Base-by-base conservation (phyloP, 441 rosid species). In the Raphanus hybrid region DNA sequence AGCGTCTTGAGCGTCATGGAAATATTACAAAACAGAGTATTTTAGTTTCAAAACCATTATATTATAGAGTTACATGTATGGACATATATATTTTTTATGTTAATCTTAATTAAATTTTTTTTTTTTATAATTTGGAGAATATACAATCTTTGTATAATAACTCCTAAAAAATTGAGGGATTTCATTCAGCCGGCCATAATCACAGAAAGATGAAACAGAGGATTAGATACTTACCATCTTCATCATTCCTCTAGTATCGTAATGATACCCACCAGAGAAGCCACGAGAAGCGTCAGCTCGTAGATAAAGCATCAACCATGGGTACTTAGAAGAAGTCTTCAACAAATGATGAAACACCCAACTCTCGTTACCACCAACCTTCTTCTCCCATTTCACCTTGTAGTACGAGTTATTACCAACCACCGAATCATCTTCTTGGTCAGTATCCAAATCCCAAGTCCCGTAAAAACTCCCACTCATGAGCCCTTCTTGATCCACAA, bases 291-390 rank as follows among this genome's bases (percentile, higher is more conserved):
- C 93, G 67, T 93, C 98, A 64, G 98, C 92, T 81, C 98, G 83
- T 61, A 93, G 82, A 85, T 91, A 90, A 78, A 93, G 90, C 98
- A 93, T 91, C 86, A 90, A 29, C 98, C 98, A 91, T 41, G 97
- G 97, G 78, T 93, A 93, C 86, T 88, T 93, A 41, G 77, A 83
- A 18, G 95, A 90, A 48, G 98, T 93, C 85, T 83, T 90, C 80
- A 93, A 84, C 67, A 86, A 82, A 81, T 93, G 92, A 45, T 87
- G 88, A 52, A 93, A 91, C 0, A 85, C 83, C 98, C 98, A 93
- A 70, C 92, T 88, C 78, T 87, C 79, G 8, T 79, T 92, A 8
- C 12, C 78, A 0, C 94, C 89, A 75, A 88, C 48, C 69, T 82
- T 88, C 81, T 89, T 93, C 75, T 88, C 87, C 98, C 97, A 91